phyloP scores from a whole-genome alignment of 2,329 filamentous ascomycete species.

The Magnaporthiopsis incrustans region DNA sequence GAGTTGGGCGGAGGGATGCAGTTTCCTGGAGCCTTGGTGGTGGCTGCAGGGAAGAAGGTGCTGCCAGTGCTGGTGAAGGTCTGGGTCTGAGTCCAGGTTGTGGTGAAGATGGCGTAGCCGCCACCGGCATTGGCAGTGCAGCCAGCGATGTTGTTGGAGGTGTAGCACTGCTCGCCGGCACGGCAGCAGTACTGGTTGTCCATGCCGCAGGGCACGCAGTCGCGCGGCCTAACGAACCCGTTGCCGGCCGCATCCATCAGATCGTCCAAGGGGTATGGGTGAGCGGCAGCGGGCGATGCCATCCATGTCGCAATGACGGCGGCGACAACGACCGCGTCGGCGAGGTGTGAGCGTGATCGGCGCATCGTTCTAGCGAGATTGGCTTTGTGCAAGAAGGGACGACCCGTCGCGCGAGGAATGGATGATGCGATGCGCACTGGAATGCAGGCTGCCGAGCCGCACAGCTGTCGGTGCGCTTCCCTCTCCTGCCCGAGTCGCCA shows the following conservation, averaged over 20 bases:
- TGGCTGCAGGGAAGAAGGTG: conserved; percentile 38
- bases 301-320: neutral
- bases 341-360: neutral
- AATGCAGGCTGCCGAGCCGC: conserved; percentile 2
- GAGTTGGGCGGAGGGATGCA: conserved; percentile 41
- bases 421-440: neutral
- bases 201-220: conserved; percentile 47
- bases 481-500: neutral
- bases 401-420: neutral
- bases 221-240: conserved; percentile 41
- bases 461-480: neutral
- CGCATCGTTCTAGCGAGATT: neutral
- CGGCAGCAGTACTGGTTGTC: conserved; percentile 49
- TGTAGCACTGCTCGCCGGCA: conserved; percentile 41
- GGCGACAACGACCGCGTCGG: neutral
- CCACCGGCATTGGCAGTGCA: conserved; percentile 31
- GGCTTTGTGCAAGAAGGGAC: neutral
- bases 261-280: conserved; percentile 42
- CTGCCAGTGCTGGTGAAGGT: conserved; percentile 53
- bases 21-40: conserved; percentile 30
- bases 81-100: conserved; percentile 53
- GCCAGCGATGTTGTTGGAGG: conserved; percentile 39
- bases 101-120: conserved; percentile 34
- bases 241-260: conserved; percentile 36
- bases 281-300: conserved; percentile 29